Base-by-base conservation (phyloP, 371 early-diverging fungal species). In the Dichotomocladium elegans region DNA sequence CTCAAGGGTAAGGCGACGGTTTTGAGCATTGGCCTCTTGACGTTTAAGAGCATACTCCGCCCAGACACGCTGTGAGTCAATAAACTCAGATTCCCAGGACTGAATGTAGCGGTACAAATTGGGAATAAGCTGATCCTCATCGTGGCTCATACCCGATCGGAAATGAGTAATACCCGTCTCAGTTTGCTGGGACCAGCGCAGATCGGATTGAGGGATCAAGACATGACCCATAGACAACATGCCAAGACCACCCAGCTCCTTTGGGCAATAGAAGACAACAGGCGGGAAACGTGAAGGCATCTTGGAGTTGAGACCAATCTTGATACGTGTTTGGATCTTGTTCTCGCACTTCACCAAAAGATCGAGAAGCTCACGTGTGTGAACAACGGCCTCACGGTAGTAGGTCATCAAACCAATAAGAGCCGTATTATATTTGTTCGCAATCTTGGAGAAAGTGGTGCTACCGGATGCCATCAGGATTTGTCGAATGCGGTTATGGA, bases 201-300 rank as follows among this genome's bases (percentile, higher is more conserved):
- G 68, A 70, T 99, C 98, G 33, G 93, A 92, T 70, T 96, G 95
- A 30, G 97, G 98, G 57, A 98, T 97, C 49, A 98, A 76, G 14
- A 98, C 93, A 53, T 98, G 98, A 52, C 97, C 97, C 97, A 97
- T 97, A 21, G 94, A 95, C 37, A 99, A 79, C 99, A 99, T 98
- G 55, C 98, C 98, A 19, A 99, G 82, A 53, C 99, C 99, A 62
- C 99, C 99, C 54, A 96, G 73, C 76, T 98, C 97, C 79, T 92
- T 93, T 4, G 95, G 94, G 27, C 86, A 79, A 65, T 74, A 77
- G 72, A 96, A 94, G 1, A 98, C 89, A 4, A 95, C 94, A 15
- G 96, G 96, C 33, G 99, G 99, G 88, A 99, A 99, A 68, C 99
- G 87, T 26, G 86, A 86, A 54, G 99, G 98, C 98, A 99, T 99